Evolutionary conservation across 768 basidiomycete genomes (phyloP), one percentile per base, ranked within the genome.

Genomic region (Mrakia hoshinonis): DNA sequence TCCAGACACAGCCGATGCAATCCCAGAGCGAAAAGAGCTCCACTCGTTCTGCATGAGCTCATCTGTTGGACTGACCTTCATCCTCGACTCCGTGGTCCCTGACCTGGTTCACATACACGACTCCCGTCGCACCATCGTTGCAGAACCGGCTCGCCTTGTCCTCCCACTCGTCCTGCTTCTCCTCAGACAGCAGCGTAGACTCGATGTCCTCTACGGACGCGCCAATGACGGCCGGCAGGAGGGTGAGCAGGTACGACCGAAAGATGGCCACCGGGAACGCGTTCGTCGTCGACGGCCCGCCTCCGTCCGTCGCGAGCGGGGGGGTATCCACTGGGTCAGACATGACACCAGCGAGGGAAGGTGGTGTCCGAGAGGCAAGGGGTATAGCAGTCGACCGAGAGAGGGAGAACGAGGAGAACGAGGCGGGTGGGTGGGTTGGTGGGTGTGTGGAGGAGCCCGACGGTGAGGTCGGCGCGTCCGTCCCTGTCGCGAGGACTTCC

Each of bases 151-250:
- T 78, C 26, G 91, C 87, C 75, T 85, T 86, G 74, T 89, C 90
- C 69, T 87, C 84, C 73, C 91, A 93, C 31, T 85, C 84, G 66
- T 85, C 85, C 63, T 84, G 83, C 34, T 34, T 38, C 1, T 20
- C 39, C 26, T 55, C 52, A 4, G 64, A 47, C 75, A 90, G 87
- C 74, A 92, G 87, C 43, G 89, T 77, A 0, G 84, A 81, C 47
- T 87, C 83, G 2, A 93, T 81, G 68, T 92, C 90, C 49, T 83
- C 81, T 0, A 82, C 82, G 13, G 81, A 77, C 2, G 90, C 87
- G n/a, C 86, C 90, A n/a, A 94, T 83, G 1, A 92, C 84, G 13
- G 90, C 88, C 1, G 92, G 91, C 2, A 94, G 81, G 29, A 94
- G 82, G 0, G 85, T 82, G 51, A 85, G 81, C 38, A 93, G 82